Base-by-base conservation (phyloP, 345 rosid genomes). In the Populus euphratica region DNA sequence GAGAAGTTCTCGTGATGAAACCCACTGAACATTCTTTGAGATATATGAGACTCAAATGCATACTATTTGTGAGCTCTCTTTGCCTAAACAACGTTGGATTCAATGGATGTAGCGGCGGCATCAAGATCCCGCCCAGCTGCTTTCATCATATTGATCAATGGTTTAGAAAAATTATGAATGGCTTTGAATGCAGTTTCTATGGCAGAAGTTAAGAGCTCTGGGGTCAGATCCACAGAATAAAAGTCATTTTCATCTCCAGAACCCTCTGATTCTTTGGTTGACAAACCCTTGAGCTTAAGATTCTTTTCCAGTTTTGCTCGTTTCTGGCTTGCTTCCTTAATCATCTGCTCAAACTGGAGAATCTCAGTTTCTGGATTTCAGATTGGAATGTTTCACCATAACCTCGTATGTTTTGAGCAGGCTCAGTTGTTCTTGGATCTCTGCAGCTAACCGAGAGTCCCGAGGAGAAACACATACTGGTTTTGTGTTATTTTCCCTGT, bases 71-170 rank as follows among this genome's bases (percentile, higher is more conserved):
- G 94, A 27, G 93, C 92, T 76, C 97, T 86, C 84, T 91, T 93
- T 35, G 96, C 91, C 80, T 91, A 93, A 69, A 80, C 84, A 79
- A 91, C 97, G 69, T 86, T 83, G 16, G 89, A 87, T 73, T 93
- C 97, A 47, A 93, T 91, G 9, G 96, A 91, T 67, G 83, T 80
- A 64, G 96, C 91, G 8, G 97, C 97, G 81, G 96, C 90, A 79
- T 93, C 97, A 78, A 93, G 97, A 85, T 93, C 96, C 97, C 97
- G 90, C 69, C 94, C 93, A 39, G 97, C 92, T 70, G 93, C 97
- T 87, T 91, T 91, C 96, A 93, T 91, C 96, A 93, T 91, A 85
- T 91, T 93, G 81, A 93, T 91, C 75, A 93, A 64, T 17, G 94
- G 93, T 67, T 93, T 93, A 20, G 94, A 90, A 81, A 93, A 93